Evolutionary conservation across 1,284 basidiomycete genomes (phyloP).

Genomic region (Mycosarcoma maydis): DNA sequence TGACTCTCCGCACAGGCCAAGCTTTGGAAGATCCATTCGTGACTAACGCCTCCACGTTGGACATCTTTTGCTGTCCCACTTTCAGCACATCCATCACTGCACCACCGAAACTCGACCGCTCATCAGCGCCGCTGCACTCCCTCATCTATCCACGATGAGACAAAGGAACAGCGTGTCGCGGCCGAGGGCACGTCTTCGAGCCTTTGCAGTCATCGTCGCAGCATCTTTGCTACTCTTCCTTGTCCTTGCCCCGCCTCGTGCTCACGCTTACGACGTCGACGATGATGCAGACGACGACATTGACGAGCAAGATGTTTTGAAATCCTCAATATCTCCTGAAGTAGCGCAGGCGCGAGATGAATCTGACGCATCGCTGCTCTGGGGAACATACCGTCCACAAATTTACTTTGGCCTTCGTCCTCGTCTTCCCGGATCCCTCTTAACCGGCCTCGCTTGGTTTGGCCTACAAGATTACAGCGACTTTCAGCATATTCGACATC

Average conservation of each 20-base stretch:
- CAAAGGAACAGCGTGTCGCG: background rate
- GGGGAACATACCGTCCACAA: constrained; percentile 90
- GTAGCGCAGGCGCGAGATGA: constrained; percentile 17
- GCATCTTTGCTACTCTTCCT: constrained; percentile 19
- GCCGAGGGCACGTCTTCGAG: background rate
- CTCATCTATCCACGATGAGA: constrained; percentile 6
- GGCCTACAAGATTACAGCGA: constrained; percentile 43
- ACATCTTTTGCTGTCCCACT: background rate
- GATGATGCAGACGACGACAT: background rate
- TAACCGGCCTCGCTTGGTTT: constrained; percentile 88
- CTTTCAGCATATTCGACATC: constrained; percentile 75
- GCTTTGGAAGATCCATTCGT: background rate
- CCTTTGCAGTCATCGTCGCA: constrained; percentile 2
- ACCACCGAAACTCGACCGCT: background rate
- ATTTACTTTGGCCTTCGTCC: constrained; percentile 91
- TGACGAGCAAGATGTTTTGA: too few relatives aligned
- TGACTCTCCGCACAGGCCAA: background rate
- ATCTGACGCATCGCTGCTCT: constrained; percentile 73
- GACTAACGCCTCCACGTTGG: constrained; percentile 10
- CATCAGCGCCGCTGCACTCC: background rate
- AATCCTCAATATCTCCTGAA: constrained; percentile 14
- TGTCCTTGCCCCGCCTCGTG: constrained; percentile 6
- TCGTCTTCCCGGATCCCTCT: constrained; percentile 81
- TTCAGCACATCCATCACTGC: too few relatives aligned
- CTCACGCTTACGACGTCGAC: constrained; percentile 21